A percentile compares a stretch with the other conserved stretches of the same genome.
These are phyloP conservation scores for Yamadazyma sp. DNA, from an alignment of 805 yeast genomes.

Conservation along the genomic window DNA sequence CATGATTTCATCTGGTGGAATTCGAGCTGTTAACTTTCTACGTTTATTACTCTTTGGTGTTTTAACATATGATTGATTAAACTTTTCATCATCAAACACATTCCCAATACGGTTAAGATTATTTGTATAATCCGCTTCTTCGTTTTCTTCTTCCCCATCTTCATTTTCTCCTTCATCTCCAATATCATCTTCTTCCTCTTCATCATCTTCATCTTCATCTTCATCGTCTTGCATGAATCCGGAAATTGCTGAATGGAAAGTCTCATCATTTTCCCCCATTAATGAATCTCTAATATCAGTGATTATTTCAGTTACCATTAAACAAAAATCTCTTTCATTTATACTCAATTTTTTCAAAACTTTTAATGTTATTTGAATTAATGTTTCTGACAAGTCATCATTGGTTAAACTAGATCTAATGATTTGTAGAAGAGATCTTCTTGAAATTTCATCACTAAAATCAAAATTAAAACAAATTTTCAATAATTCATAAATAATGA, in stretches of 20 bases:
- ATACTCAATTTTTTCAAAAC: constrained; percentile 70
- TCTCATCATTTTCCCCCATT: constrained; percentile 43
- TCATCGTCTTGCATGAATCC: constrained; percentile 23
- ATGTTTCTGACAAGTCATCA: constrained; percentile 51
- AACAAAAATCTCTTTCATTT: constrained; percentile 79
- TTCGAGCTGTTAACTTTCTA: constrained; percentile 36
- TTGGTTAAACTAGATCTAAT: constrained; percentile 51
- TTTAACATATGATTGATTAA: constrained; percentile 6
- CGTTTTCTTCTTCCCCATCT: constrained; percentile 14
- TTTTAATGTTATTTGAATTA: constrained; percentile 54
- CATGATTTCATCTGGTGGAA: constrained; percentile 46
- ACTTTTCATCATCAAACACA: constrained; percentile 14
- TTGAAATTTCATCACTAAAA: constrained; percentile 86
- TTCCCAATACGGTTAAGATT: constrained; percentile 13
- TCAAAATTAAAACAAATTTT: constrained; percentile 69
- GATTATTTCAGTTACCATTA: constrained; percentile 80
- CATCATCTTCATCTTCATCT: constrained; percentile 19
- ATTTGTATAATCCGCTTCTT: constrained; percentile 16
- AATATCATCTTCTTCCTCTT: constrained; percentile 16
- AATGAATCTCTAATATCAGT: constrained; percentile 78
- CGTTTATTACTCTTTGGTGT: constrained; percentile 15
- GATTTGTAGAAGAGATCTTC: constrained; percentile 64
- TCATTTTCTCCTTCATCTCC: constrained; percentile 12
- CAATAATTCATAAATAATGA: constrained; percentile 71
- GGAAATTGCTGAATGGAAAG: constrained; percentile 47